Conservation (phyloP, 2,329 filamentous ascomycete species). For the Cercospora canescens region DNA sequence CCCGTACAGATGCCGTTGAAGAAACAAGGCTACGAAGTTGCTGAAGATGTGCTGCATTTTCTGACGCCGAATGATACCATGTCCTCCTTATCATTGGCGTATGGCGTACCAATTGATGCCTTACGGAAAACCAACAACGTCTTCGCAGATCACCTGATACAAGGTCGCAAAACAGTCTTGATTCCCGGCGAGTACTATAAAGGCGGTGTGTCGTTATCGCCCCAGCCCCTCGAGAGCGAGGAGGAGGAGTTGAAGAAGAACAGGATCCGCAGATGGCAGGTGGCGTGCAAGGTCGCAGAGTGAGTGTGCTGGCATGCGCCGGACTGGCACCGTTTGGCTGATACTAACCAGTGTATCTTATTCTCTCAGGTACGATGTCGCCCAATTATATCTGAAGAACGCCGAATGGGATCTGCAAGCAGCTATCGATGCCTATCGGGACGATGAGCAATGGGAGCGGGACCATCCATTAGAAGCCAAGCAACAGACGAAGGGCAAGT, state of each 20-base stretch:
- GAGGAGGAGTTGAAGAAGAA: slow-evolving; percentile 71
- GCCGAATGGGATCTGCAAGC: slow-evolving; percentile 64
- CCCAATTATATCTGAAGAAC: slow-evolving; percentile 73
- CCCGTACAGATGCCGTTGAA: slow-evolving; percentile 36
- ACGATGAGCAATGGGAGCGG: slow-evolving; percentile 75
- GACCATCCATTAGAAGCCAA: slow-evolving; percentile 60
- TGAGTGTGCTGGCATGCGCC: slow-evolving; percentile 47
- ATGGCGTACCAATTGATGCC: slow-evolving; percentile 64
- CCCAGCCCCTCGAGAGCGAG: slow-evolving; percentile 70
- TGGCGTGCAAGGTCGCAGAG: slow-evolving; percentile 73
- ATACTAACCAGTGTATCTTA: slow-evolving; percentile 42
- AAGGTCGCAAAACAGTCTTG: slow-evolving; percentile 66
- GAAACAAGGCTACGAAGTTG: slow-evolving; percentile 34
- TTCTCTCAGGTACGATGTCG: slow-evolving; percentile 62
- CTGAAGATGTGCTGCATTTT: slow-evolving; percentile 73
- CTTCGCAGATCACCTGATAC: slow-evolving; percentile 68
- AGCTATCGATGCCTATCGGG: slow-evolving; percentile 65
- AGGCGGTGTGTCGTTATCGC: slow-evolving; percentile 66
- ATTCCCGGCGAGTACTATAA: slow-evolving; percentile 72
- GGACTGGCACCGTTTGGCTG: slow-evolving; percentile 8
- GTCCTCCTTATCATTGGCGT: slow-evolving; percentile 67
- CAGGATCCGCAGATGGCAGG: slow-evolving; percentile 76
- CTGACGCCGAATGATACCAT: slow-evolving; percentile 70
- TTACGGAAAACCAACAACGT: slow-evolving; percentile 69
- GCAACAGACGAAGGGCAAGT: slow-evolving; percentile 47